Evolutionary conservation across 73 alveolate species (phyloP), one percentile per base, ranked within the genome.

Genomic region (Breviolum minutum): DNA sequence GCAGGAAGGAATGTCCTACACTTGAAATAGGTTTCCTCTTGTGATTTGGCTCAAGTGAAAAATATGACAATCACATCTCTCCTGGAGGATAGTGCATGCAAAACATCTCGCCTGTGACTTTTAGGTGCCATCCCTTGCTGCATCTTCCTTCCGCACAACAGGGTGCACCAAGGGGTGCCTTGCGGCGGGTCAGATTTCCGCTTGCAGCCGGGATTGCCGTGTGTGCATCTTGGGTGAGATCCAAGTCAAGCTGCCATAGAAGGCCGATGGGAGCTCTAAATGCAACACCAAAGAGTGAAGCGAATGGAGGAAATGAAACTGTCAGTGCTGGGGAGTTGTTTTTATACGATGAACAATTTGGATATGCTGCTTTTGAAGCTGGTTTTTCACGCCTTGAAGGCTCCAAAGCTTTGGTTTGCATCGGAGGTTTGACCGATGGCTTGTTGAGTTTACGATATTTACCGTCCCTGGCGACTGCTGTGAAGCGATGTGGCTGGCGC

Each of bases 381-480:
- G 71, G 84, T 12, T n/a, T n/a, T n/a, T 77, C 12, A 10, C 63
- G 62, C 24, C 24, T 29, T 2, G 48, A 68, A n/a, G 87, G 88
- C 14, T 73, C 77, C 88, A 90, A 90, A 71, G 98, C 98, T 3
- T n/a, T 93, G 82, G 98, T 93, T 48, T 93, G 91, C 74, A 63
- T 93, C n/a, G 98, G 92, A 22, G 98, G 98, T 17, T 61, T 93
- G 92, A 93, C 98, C 20, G 98, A 93, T 62, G 98, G 98, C 70
- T 63, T 93, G 82, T 30, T 93, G 82, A 93, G 98, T 26, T 22
- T 93, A 40, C 76, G 98, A n/a, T 93, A 93, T 71, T 19, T 93
- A 81, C 98, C 98, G 1, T 12, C 54, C 10, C 40, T 93, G 98
- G 98, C 98, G 8, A 27, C n/a, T 0, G 98, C 88, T 6, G n/a